Evolutionary conservation across 129 eudicot species (phyloP), one percentile per base, ranked within the genome.

Genomic region (Lactuca saligna): DNA sequence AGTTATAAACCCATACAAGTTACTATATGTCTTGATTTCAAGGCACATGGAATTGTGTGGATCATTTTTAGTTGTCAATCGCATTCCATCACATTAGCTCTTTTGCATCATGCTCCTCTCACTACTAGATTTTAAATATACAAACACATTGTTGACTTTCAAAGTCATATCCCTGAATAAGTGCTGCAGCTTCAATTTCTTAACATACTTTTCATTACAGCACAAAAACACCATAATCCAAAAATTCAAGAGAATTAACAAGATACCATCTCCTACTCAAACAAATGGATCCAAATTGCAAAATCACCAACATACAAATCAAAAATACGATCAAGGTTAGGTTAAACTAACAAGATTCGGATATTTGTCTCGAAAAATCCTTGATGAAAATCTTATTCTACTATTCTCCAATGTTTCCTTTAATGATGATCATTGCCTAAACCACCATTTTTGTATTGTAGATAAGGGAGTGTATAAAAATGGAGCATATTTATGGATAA

Each of bases 381-480:
- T 46, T 12, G 13, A 46, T 12, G 15, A 46, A 8, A 46, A 11
- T 33, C 71, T 55, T 58, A 20, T 17, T 5, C 53, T 13, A 49
- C 61, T 20, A 34, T 16, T 32, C 66, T 63, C 68, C 29, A 35
- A 13, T 57, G 39, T 39, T 20, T 51, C 53, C 35, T 46, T 68
- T 67, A 16, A 15, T 32, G 9, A 39, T 5, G 9, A 63, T 63
- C 54, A 67, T 72, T 76, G 85, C 81, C 95, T 82, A 37, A 85
- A 70, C 91, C 95, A 90, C 97, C 97, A 90, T 66, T 74, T 82
- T 55, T 87, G 85, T 31, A 81, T 58, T 6, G 84, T 67, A 8
- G 89, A 76, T 1, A 90, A 68, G 6, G 97, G 97, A 74, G 75
- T 71, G 65, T 75, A 79, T 42, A 90, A 46, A 73, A 90, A 87